Conservation (phyloP, 306 rosid genomes). For the Quercus robur region DNA sequence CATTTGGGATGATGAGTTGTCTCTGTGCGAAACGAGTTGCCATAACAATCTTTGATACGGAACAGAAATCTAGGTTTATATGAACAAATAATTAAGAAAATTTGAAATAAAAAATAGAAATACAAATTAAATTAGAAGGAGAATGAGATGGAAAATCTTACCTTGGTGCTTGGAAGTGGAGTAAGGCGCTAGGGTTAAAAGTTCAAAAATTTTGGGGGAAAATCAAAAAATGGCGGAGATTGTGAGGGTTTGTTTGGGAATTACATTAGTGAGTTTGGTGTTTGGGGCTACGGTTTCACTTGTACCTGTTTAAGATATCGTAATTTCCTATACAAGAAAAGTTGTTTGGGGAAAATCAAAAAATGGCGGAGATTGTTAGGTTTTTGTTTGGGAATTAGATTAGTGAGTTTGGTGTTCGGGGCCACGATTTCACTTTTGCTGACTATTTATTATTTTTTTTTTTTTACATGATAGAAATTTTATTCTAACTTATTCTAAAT, state of each 20-base stretch:
- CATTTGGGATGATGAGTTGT: constrained; percentile 39
- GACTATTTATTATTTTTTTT: too few species aligned
- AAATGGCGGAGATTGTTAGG: neutral
- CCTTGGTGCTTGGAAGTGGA: neutral
- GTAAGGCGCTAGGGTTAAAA: neutral
- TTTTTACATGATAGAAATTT: too few species aligned
- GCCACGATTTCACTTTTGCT: neutral
- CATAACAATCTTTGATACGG: constrained; percentile 21
- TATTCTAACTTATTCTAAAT: too few species aligned
- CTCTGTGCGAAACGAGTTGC: constrained; percentile 29
- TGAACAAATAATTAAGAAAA: neutral
- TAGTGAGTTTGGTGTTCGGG: neutral
- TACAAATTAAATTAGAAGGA: too few species aligned
- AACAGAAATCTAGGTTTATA: too few species aligned
- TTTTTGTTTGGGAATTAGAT: neutral
- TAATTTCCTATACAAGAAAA: neutral
- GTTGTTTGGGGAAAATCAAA: neutral
- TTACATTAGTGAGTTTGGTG: neutral
- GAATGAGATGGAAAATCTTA: too few species aligned
- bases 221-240: neutral
- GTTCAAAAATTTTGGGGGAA: neutral
- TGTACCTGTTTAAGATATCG: neutral
- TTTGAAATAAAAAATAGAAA: too few species aligned
- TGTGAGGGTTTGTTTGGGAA: neutral
- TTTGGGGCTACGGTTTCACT: neutral